These are phyloP conservation scores for Komagataella kurtzmanii DNA, from an alignment of 805 yeast species.

Conservation along the genomic window DNA sequence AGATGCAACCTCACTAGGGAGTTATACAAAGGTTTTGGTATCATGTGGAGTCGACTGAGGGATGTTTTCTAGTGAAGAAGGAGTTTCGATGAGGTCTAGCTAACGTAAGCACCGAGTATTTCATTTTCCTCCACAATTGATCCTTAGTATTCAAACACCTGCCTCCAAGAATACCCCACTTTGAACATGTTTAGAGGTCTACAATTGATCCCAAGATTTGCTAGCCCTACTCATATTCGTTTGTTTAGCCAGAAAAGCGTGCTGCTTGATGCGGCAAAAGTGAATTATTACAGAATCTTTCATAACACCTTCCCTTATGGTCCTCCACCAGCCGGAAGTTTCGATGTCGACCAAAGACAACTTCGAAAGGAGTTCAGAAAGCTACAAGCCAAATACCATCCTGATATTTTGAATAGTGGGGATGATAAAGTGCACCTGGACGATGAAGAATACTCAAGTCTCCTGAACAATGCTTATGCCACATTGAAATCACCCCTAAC, in stretches of 20 bases:
- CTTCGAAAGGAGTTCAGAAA: slow-evolving; percentile 65
- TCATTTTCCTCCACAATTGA: neutral
- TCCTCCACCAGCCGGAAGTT: slow-evolving; percentile 48
- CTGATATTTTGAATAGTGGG: slow-evolving; percentile 40
- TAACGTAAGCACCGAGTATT: neutral
- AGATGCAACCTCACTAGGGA: neutral
- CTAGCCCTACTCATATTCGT: neutral
- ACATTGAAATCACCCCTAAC: slow-evolving; percentile 56
- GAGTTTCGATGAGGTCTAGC: neutral
- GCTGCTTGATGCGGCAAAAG: neutral
- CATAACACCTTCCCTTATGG: slow-evolving; percentile 63
- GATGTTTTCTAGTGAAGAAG: neutral
- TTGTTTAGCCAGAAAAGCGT: neutral
- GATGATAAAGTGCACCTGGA: slow-evolving; percentile 10
- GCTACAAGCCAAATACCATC: slow-evolving; percentile 69
- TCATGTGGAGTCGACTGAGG: neutral
- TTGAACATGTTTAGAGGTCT: neutral
- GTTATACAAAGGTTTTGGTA: neutral
- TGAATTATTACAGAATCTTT: slow-evolving; percentile 39
- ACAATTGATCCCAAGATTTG: neutral
- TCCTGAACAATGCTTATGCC: slow-evolving; percentile 67
- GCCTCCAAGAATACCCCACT: neutral
- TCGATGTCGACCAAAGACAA: slow-evolving; percentile 36
- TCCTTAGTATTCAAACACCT: neutral
- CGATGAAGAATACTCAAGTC: slow-evolving; percentile 27